Evolutionary conservation across 2,329 filamentous ascomycete genomes (phyloP).

Genomic region (Colletotrichum salicis): DNA sequence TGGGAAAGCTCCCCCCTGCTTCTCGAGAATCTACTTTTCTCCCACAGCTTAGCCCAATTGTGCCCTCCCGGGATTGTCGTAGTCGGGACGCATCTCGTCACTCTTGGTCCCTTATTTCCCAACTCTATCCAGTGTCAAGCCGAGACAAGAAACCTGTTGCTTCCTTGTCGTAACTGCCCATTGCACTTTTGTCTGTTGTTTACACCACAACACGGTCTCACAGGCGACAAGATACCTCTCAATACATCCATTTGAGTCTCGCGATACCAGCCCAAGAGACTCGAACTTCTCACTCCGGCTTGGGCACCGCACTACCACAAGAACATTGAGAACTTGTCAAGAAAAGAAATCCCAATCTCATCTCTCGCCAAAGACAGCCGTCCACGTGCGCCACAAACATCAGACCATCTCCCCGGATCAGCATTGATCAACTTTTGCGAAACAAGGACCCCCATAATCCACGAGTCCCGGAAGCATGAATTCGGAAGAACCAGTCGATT

Average conservation of each 20-base stretch:
- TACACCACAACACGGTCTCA: conserved; percentile 30
- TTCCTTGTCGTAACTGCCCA: conserved; percentile 19
- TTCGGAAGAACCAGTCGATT: conserved; percentile 48
- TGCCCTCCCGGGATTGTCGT: conserved; percentile 17
- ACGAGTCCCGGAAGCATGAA: conserved; percentile 52
- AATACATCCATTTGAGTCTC: conserved; percentile 30
- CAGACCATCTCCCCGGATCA: conserved; percentile 17
- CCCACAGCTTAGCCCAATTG: conserved; percentile 23
- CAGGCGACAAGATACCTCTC: conserved; percentile 33
- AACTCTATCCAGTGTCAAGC: conserved; percentile 23
- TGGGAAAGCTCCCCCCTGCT: conserved; percentile 30
- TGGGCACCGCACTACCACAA: conserved; percentile 29
- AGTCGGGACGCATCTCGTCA: conserved; percentile 24
- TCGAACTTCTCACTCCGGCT: conserved; percentile 25
- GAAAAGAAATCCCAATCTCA: conserved; percentile 3
- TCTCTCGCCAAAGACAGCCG: neutral
- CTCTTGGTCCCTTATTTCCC: conserved; percentile 21
- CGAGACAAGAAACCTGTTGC: conserved; percentile 28
- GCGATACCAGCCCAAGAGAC: conserved; percentile 35
- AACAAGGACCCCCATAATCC: conserved; percentile 29
- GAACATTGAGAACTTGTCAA: conserved; percentile 1
- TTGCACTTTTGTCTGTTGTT: conserved; percentile 25
- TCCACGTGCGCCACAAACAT: neutral
- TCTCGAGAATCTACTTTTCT: conserved; percentile 25
- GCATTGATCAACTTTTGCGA: conserved; percentile 31